A percentile compares a stretch with the other conserved stretches of the same genome.
These are phyloP conservation scores for Tolypocladium amazonense DNA, from an alignment of 2,329 filamentous ascomycete genomes.

Conservation along the genomic window DNA sequence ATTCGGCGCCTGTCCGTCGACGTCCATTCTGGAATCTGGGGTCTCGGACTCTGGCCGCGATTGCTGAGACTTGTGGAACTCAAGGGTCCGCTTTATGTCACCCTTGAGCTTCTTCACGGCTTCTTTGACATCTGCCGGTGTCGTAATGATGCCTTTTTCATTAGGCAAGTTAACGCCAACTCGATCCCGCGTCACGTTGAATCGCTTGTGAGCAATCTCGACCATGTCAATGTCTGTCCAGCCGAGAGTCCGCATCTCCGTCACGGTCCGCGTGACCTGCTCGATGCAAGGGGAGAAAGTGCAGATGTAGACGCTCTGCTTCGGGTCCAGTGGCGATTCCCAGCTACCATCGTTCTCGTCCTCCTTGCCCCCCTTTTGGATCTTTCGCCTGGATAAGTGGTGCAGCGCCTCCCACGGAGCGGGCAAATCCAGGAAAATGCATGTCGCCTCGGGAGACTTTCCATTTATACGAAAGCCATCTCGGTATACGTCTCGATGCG, in stretches of 20 bases:
- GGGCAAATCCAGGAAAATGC: conserved; percentile 70
- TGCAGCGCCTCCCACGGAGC: conserved; percentile 72
- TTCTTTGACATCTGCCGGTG: conserved; percentile 67
- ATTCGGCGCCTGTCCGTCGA: conserved; percentile 17
- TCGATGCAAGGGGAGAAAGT: conserved; percentile 97
- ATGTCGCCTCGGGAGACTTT: conserved; percentile 52
- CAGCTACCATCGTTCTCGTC: conserved; percentile 23
- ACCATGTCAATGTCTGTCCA: conserved; percentile 95
- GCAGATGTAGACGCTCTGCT: conserved; percentile 68
- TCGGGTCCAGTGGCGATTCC: conserved; percentile 57
- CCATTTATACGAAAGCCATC: conserved; percentile 58
- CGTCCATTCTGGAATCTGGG: conserved; percentile 29
- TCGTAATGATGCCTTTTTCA: conserved; percentile 61
- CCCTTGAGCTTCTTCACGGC: conserved; percentile 62
- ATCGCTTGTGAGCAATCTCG: conserved; percentile 67
- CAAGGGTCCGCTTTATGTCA: conserved; percentile 58
- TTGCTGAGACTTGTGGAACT: conserved; percentile 42
- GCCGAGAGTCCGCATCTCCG: conserved; percentile 65
- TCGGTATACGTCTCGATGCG: conserved; percentile 69
- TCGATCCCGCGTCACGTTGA: conserved; percentile 75
- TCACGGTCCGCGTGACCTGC: conserved; percentile 81
- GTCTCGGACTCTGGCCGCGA: conserved; percentile 14
- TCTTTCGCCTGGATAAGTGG: conserved; percentile 52
- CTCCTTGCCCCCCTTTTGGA: conserved; percentile 11
- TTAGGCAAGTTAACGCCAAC: conserved; percentile 55